phyloP scores from a whole-genome alignment of 2,329 filamentous ascomycete genomes.

The Xylariaceae sp. region DNA sequence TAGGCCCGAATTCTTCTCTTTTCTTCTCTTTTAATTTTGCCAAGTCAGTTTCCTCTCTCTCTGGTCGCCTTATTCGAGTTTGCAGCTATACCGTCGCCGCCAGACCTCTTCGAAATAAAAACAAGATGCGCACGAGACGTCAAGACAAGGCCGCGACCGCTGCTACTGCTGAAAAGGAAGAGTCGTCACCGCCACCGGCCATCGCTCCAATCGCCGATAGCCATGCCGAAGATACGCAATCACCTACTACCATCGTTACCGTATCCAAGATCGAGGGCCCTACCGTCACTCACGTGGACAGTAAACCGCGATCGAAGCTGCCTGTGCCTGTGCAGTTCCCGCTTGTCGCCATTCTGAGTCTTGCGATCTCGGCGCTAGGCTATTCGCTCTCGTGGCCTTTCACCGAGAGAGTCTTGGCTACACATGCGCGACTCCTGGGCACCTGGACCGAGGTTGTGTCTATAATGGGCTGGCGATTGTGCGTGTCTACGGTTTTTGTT shows the following conservation, averaged over 20 bases:
- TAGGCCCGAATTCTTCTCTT: not conserved
- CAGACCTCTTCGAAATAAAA: not conserved
- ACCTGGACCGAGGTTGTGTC: constrained; percentile 65
- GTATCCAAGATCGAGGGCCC: constrained; percentile 38
- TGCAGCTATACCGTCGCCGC: not conserved
- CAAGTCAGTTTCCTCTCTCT: not conserved
- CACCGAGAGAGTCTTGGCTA: constrained; percentile 69
- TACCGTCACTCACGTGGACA: constrained; percentile 12
- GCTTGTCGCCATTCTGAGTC: constrained; percentile 58
- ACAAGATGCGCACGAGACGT: constrained; percentile 30
- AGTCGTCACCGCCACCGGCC: not conserved
- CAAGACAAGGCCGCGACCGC: constrained; percentile 18
- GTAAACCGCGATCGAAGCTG: constrained; percentile 44
- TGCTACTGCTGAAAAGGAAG: constrained; percentile 7
- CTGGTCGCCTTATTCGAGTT: not conserved
- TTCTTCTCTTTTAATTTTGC: not conserved
- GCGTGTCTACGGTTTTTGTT: constrained; percentile 41
- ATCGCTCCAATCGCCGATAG: constrained; percentile 4
- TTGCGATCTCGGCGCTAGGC: constrained; percentile 67
- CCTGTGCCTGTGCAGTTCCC: constrained; percentile 57
- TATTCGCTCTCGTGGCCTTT: constrained; percentile 67
- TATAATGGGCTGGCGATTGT: constrained; percentile 61
- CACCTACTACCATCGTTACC: constrained; percentile 29
- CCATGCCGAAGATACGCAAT: constrained; percentile 13
- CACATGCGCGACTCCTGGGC: constrained; percentile 68